Percentiles rank a stretch among this genome's conserved stretches.
Conservation (phyloP, 1,284 basidiomycete species). For the Microbotryomycetes sp. region DNA sequence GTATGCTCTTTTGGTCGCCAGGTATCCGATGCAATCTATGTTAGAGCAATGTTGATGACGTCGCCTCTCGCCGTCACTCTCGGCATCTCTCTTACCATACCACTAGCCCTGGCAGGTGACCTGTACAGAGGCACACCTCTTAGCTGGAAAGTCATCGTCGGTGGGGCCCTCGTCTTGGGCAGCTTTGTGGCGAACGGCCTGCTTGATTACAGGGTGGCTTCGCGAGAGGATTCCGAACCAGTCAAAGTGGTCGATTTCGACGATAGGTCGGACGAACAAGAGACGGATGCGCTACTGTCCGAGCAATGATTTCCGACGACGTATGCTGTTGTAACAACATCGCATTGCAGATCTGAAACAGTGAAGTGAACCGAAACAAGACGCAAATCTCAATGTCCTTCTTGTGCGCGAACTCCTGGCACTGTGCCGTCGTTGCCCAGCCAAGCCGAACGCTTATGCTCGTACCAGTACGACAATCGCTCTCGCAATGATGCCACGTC, state of each 20-base stretch:
- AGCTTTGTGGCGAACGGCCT: conserved; percentile 28
- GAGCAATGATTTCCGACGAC: too few species aligned
- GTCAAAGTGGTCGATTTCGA: not conserved
- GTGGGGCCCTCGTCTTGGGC: conserved; percentile 22
- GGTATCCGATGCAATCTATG: conserved; percentile 32
- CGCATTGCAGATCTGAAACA: too few species aligned
- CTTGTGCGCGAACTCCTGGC: conserved; percentile 25
- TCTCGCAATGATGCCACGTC: conserved; percentile 30
- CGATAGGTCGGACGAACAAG: too few species aligned
- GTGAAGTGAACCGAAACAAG: not conserved
- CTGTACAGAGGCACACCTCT: conserved; percentile 51
- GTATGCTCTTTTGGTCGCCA: not conserved
- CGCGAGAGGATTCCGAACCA: conserved; percentile 4
- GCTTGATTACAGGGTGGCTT: conserved; percentile 20
- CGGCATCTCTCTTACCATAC: conserved; percentile 91
- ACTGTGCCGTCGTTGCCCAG: not conserved
- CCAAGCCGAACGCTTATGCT: conserved; percentile 32
- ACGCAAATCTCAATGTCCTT: conserved; percentile 2
- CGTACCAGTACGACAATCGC: conserved; percentile 35
- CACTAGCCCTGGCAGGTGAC: conserved; percentile 76
- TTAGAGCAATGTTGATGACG: conserved; percentile 85
- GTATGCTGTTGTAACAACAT: not conserved
- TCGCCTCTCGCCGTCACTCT: conserved; percentile 80
- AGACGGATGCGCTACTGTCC: too few species aligned
- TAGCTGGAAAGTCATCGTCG: conserved; percentile 14